Conservation (phyloP, 2,329 filamentous ascomycete species). For the Dendrostoma leiphaemia region DNA sequence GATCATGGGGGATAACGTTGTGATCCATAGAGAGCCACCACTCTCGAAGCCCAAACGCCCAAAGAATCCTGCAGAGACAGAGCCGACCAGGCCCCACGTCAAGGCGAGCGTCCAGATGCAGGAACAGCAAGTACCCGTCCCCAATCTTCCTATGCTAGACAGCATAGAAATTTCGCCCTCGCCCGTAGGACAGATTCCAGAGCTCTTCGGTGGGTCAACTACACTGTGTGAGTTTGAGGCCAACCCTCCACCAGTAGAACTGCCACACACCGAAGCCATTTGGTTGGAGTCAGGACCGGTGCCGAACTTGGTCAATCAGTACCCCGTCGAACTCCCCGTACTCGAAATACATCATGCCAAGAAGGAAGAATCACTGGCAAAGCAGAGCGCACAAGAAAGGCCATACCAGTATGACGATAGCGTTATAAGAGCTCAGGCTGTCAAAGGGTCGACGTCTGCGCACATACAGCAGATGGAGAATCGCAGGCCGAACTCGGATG, state of each 20-base stretch:
- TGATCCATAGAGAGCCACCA: neutral
- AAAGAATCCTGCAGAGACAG: neutral
- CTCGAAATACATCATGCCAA: slow-evolving; percentile 20
- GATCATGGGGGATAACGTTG: slow-evolving; percentile 5
- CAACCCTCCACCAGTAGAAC: slow-evolving; percentile 44
- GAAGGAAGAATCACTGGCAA: neutral
- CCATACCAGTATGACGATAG: slow-evolving; percentile 6
- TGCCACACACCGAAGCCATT: slow-evolving; percentile 35
- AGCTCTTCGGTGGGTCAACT: slow-evolving; percentile 46
- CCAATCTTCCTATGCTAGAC: slow-evolving; percentile 32
- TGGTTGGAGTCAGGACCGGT: slow-evolving; percentile 24
- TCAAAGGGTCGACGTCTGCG: slow-evolving; percentile 10
- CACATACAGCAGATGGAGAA: neutral
- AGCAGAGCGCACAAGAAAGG: slow-evolving; percentile 13
- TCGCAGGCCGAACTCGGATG: neutral
- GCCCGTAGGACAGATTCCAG: slow-evolving; percentile 44
- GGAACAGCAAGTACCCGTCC: neutral
- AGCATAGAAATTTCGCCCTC: slow-evolving; percentile 32
- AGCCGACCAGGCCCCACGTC: neutral
- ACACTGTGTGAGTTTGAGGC: slow-evolving; percentile 38
- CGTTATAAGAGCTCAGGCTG: neutral
- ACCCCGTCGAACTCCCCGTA: slow-evolving; percentile 38
- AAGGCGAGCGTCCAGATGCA: neutral
- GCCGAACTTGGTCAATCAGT: slow-evolving; percentile 13
- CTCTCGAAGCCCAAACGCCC: neutral